A percentile compares a stretch with the other conserved stretches of the same genome.
Conservation (phyloP, 495 filamentous ascomycete species). For the Talaromyces proteolyticus region DNA sequence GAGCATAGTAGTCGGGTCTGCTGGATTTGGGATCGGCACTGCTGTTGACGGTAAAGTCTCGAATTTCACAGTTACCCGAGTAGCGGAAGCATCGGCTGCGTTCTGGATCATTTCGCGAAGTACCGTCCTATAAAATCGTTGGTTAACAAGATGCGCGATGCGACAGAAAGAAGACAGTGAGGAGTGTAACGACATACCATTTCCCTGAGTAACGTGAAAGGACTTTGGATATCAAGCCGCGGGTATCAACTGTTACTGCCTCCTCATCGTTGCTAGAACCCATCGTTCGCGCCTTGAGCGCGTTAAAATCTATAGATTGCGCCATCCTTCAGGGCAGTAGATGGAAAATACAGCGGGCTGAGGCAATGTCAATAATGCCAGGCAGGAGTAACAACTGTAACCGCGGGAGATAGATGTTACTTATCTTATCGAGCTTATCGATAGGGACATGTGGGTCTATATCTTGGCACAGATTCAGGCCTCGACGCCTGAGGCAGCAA, state of each 20-base stretch:
- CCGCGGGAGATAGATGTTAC: neutral
- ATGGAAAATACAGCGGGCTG: neutral
- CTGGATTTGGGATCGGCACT: slow-evolving; percentile 62
- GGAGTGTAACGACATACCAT: slow-evolving; percentile 41
- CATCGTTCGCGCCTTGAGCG: slow-evolving; percentile 80
- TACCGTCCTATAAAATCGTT: slow-evolving; percentile 37
- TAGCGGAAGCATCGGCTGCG: slow-evolving; percentile 89
- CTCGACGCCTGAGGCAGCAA: slow-evolving; percentile 3
- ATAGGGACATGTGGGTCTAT: slow-evolving; percentile 1
- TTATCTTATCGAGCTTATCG: neutral
- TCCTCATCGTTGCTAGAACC: slow-evolving; percentile 83
- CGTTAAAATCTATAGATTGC: slow-evolving; percentile 65
- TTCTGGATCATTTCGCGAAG: slow-evolving; percentile 96
- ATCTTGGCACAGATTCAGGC: no score
- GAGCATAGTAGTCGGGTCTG: slow-evolving; percentile 61
- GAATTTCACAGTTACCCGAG: slow-evolving; percentile 82
- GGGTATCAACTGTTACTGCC: slow-evolving; percentile 97
- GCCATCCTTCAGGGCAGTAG: slow-evolving; percentile 42
- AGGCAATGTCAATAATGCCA: neutral
- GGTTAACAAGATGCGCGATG: neutral
- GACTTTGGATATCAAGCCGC: slow-evolving; percentile 96
- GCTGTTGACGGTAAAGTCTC: slow-evolving; percentile 78
- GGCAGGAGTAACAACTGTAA: no score
- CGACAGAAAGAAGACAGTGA: slow-evolving; percentile 29
- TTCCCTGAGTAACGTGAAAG: slow-evolving; percentile 92